phyloP scores from a whole-genome alignment of 2,329 filamentous ascomycete genomes.

The Aspergillus fijiensis region DNA sequence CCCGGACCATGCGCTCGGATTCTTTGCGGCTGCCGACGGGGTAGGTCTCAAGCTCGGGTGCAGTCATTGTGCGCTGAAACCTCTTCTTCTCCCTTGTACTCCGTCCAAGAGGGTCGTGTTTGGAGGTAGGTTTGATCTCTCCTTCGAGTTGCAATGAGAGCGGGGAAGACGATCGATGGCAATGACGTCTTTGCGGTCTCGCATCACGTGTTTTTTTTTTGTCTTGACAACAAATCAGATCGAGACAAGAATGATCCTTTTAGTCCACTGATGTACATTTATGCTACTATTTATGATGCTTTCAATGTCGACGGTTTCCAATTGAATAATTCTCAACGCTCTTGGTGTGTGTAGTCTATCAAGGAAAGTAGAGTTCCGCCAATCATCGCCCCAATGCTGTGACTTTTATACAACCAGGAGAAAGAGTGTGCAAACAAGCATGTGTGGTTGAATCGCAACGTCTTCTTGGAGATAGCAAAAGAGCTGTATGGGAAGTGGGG shows the following conservation, averaged over 20 bases:
- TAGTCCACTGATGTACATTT: background rate
- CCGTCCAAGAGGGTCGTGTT: no score
- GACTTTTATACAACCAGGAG: background rate
- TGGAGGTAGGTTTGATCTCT: no score
- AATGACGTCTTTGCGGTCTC: no score
- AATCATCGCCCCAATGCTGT: background rate
- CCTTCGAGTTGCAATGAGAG: no score
- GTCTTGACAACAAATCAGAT: no score
- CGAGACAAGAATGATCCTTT: background rate
- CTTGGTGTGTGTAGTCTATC: background rate
- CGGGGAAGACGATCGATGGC: no score
- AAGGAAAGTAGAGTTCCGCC: background rate
- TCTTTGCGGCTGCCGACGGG: constrained; percentile 41
- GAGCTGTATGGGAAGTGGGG: background rate
- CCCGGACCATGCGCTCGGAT: constrained; percentile 55
- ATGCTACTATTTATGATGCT: no score
- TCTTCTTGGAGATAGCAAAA: background rate
- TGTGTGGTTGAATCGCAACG: background rate
- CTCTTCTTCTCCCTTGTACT: no score
- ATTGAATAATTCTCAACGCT: no score
- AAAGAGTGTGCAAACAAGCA: background rate
- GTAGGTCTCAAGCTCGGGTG: constrained; percentile 23
- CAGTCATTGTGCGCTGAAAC: no score
- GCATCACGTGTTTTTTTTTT: no score
- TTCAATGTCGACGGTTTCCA: no score